These are phyloP conservation scores for Paraphoma sp. DNA, from an alignment of 2,329 filamentous ascomycete genomes.

Conservation along the genomic window DNA sequence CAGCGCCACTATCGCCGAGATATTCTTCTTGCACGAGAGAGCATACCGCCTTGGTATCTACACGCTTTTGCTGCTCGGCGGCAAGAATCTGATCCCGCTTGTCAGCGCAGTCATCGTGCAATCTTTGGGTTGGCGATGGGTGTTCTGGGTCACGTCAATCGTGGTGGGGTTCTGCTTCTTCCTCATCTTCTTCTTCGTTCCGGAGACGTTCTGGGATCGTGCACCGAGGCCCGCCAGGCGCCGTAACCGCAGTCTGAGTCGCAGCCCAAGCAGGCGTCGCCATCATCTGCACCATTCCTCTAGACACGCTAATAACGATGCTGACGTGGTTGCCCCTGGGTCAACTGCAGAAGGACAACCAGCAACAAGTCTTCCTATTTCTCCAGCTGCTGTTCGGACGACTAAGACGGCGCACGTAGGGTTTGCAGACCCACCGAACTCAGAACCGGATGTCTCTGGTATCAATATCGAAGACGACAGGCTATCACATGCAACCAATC, in stretches of 20 bases:
- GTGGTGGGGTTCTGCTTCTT: conserved; percentile 73
- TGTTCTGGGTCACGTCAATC: conserved; percentile 87
- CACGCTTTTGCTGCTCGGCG: conserved; percentile 83
- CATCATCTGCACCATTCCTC: conserved; percentile 32
- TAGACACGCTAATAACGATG: conserved; percentile 24
- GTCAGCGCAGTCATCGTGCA: conserved; percentile 87
- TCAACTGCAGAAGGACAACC: no score
- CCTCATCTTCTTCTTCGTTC: conserved; percentile 87
- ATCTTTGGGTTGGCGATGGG: conserved; percentile 83
- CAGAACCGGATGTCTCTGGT: conserved; percentile 1
- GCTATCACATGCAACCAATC: background rate
- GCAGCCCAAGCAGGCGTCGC: conserved; percentile 38
- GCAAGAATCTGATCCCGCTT: conserved; percentile 88
- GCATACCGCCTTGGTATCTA: conserved; percentile 95
- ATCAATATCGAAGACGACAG: conserved; percentile 60
- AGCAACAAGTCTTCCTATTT: no score
- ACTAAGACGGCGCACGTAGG: conserved; percentile 53
- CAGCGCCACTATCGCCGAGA: conserved; percentile 92
- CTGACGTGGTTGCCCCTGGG: background rate
- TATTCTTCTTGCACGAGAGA: conserved; percentile 93
- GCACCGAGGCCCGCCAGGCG: conserved; percentile 64
- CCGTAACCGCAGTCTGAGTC: conserved; percentile 38
- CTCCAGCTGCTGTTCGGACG: conserved; percentile 5
- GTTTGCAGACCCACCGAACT: conserved; percentile 54
- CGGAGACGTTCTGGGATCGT: conserved; percentile 95